Evolutionary conservation across 768 basidiomycete species (phyloP), one percentile per base, ranked within the genome.

Genomic region (Sutorius australiensis): DNA sequence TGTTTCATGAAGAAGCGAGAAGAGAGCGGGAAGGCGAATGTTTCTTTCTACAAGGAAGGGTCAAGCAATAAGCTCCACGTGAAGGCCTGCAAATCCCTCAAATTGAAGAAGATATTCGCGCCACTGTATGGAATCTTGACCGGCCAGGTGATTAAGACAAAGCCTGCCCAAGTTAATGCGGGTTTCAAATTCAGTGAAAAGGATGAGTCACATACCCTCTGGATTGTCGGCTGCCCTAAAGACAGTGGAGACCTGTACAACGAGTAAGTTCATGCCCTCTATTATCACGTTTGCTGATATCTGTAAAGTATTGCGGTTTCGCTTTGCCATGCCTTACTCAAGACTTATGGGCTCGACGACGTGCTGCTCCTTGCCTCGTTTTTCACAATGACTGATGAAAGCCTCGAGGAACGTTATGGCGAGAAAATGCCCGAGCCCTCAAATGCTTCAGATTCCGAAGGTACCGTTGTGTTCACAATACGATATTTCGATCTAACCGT

Each of bases 1-100:
- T 61, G 34, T 16, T 60, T 60, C 16, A 49, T 60, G 59, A 38
- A 39, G 9, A 44, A 52, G 40, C 59, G 59, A 45, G 59, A 61
- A 19, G 30, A 46, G 5, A 40, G 42, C 24, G 38, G 16, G 38
- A 61, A 51, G 46, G n/a, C 21, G 1, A 34, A 30, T 16, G 32
- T 30, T 32, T 49, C 33, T 16, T 61, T 57, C 19, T 41, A 46
- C 31, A 6, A 17, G 5, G 12, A 30, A 16, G 30, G 5, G 10
- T 19, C 31, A 5, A 30, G 14, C 5, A 13, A n/a, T 19, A 17
- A 33, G 1, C 34, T 61, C 21, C 19, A 8, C 6, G 38, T 61
- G 34, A 49, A 10, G 11, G 14, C 27, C 11, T 60, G 58, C 44
- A 57, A 44, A 19, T 13, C 11, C 4, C 32, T 61, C 44, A 57